Evolutionary conservation across 2,329 filamentous ascomycete species (phyloP), one percentile per base, ranked within the genome.

Genomic region (Monosporascus sp.): DNA sequence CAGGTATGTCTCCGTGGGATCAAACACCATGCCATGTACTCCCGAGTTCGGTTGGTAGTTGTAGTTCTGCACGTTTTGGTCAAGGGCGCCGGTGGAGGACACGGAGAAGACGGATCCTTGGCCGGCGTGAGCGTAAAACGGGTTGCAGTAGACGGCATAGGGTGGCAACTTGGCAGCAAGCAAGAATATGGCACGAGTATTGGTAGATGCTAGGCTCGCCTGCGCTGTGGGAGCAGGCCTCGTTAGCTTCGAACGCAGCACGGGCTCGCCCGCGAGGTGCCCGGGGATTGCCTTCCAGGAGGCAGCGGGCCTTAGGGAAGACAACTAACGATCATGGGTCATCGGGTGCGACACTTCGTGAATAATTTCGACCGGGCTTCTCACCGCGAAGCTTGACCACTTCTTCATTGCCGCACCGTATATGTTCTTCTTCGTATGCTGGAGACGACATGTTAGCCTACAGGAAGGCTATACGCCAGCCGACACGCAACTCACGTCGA

Each of bases 391-490:
- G 68, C 87, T 91, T 49, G 87, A 87, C 89, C 90, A 96, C 70
- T 91, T 93, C 78, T 96, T 96, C 89, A 94, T 94, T 56, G 89
- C 89, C 3, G 90, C 86, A 64, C 90, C 90, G 70, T 96, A 96
- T 56, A 96, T 86, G 68, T 88, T 87, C 72, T 90, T 93, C 66
- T 87, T 88, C 57, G 80, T 76, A 72, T 95, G 89, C 86, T 93
- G 66, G 50, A 53, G 3, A 35, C 35, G 55, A 49, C n/a, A 50
- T 31, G 48, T 64, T 48, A 64, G 62, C 56, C 58, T 41, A 37
- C 18, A 50, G 8, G 49, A 51, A 9, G 54, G 38, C 3, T 18
- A 41, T 20, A 18, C 38, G 18, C 18, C 7, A 18, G 5, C 7
- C 49, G n/a, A 20, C 11, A 41, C n/a, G n/a, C 46, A n/a, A 65